Evolutionary conservation across 2,329 filamentous ascomycete species (phyloP), one percentile per base, ranked within the genome.

Genomic region (Stachybotrys elegans): DNA sequence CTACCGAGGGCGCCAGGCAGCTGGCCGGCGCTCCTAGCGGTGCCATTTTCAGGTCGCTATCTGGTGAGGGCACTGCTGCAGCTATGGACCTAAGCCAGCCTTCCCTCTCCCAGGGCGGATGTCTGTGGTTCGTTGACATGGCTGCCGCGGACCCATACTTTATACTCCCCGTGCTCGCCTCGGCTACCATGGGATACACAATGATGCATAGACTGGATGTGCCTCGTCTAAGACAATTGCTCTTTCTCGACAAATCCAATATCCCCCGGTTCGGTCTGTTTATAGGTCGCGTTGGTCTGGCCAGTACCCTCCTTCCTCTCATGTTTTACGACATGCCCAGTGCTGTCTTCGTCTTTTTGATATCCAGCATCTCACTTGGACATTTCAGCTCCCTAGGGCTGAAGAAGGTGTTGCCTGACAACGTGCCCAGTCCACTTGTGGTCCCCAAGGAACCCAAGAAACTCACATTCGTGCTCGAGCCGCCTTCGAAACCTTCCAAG

Each of bases 41-140:
- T 20, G 63, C 51, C 56, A 51, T 64, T 45, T 58, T n/a, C n/a
- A n/a, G n/a, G n/a, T n/a, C n/a, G n/a, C 31, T 34, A 16, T 7
- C 9, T 12, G 31, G 31, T 29, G 25, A 29, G n/a, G n/a, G 51
- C 21, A 29, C 62, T 3, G 56, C 56, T 12, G 51, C 54, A 4
- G 47, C 57, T 17, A 50, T 52, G 42, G 48, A 48, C 44, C 49
- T 61, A 43, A 51, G 61, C 29, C 58, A 75, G 35, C 58, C 66
- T 4, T 64, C 66, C 1, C 53, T 81, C n/a, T 54, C 63, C 1
- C 64, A 70, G 0, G 77, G 73, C 5, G 77, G 78, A 21, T 69
- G 66, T 32, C 62, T 80, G 14, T 81, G 78, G 76, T 79, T 81
- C 52, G 62, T 68, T 3, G 72, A 81, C 50, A 66, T 81, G 20